Percentiles rank a stretch among this genome's conserved stretches.
These are phyloP conservation scores for Hansenula sp. DNA, from an alignment of 1,139 yeast genomes.

Conservation along the genomic window DNA sequence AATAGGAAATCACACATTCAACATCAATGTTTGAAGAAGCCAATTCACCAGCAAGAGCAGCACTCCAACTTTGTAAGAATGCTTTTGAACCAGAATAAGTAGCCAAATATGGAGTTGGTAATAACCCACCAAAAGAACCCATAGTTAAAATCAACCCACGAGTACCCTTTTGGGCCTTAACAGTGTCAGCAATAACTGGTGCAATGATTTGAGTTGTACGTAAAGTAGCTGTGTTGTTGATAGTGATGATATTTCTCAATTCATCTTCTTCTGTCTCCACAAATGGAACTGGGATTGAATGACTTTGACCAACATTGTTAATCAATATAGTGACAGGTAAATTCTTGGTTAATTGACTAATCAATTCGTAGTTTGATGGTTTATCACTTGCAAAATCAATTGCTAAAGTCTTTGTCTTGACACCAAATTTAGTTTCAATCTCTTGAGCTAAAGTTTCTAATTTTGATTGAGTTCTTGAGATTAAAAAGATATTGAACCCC, in stretches of 20 bases:
- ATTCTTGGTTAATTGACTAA: slow-evolving; percentile 44
- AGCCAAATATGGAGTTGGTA: slow-evolving; percentile 90
- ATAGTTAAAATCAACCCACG: slow-evolving; percentile 82
- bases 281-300: slow-evolving; percentile 92
- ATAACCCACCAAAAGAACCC: slow-evolving; percentile 96
- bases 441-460: slow-evolving; percentile 65
- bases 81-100: slow-evolving; percentile 96
- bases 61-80: slow-evolving; percentile 89
- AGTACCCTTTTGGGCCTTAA: slow-evolving; percentile 31
- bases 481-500: slow-evolving; percentile 79
- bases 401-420: slow-evolving; percentile 63
- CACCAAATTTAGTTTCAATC: slow-evolving; percentile 53
- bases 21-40: slow-evolving; percentile 69
- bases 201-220: slow-evolving; percentile 73
- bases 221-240: slow-evolving; percentile 83
- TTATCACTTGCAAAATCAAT: slow-evolving; percentile 63
- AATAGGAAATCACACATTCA: slow-evolving; percentile 80
- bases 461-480: slow-evolving; percentile 80
- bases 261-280: slow-evolving; percentile 73
- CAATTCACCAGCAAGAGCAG: slow-evolving; percentile 86
- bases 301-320: slow-evolving; percentile 94
- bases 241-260: slow-evolving; percentile 71
- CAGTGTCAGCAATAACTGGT: slow-evolving; percentile 62
- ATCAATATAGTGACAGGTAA: slow-evolving; percentile 66
- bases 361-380: slow-evolving; percentile 44